phyloP scores from a whole-genome alignment of 176 grass and related monocot genomes.

The Oryza glaberrima region DNA sequence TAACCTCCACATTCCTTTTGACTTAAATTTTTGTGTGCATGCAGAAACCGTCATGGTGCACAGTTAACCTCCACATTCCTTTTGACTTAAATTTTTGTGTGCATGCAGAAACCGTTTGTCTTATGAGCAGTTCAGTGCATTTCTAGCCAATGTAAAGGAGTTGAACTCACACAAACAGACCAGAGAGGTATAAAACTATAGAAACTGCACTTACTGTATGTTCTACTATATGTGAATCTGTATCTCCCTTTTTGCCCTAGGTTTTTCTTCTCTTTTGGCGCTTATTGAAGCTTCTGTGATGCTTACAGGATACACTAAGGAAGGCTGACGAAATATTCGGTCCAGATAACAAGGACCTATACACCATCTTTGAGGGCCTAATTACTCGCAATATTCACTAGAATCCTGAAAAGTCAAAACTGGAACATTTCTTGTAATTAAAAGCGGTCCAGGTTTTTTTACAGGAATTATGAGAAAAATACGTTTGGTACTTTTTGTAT shows the following conservation, averaged over 20 bases:
- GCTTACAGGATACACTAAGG: slow-evolving; percentile 80
- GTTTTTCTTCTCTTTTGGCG: slow-evolving; percentile 7
- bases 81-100: not conserved
- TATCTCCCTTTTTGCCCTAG: not conserved
- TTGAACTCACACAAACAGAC: slow-evolving; percentile 89
- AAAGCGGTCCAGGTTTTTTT: slow-evolving; percentile 25
- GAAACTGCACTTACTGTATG: slow-evolving; percentile 19
- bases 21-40: not conserved
- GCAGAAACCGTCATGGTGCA: no score
- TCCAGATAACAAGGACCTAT: slow-evolving; percentile 86
- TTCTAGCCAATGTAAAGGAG: slow-evolving; percentile 96
- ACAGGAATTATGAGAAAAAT: slow-evolving; percentile 29
- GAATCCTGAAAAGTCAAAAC: not conserved
- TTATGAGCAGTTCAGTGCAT: slow-evolving; percentile 95
- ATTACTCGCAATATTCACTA: slow-evolving; percentile 79
- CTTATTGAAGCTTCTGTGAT: slow-evolving; percentile 30
- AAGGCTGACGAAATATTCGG: slow-evolving; percentile 92
- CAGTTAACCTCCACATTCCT: no score
- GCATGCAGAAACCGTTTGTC: slow-evolving; percentile 84
- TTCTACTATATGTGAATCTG: slow-evolving; percentile 4
- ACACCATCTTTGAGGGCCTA: slow-evolving; percentile 87
- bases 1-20: not conserved
- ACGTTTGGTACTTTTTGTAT: slow-evolving; percentile 19
- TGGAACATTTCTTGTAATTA: not conserved
- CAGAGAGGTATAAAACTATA: slow-evolving; percentile 71